These are phyloP conservation scores for Leccinum uliginosum DNA, from an alignment of 768 basidiomycete species.

Conservation along the genomic window DNA sequence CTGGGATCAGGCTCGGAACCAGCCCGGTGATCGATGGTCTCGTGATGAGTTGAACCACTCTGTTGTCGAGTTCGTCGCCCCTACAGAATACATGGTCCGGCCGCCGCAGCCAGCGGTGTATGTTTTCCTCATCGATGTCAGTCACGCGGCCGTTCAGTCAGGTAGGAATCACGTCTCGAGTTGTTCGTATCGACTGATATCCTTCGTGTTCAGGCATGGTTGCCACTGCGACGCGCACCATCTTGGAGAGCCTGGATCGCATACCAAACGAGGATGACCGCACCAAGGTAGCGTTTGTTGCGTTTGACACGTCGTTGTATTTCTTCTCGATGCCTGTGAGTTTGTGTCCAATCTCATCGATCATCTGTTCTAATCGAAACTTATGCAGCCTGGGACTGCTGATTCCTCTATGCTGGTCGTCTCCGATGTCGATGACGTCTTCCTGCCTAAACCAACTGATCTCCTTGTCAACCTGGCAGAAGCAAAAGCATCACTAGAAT, in stretches of 20 bases:
- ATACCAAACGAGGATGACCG: slow-evolving; percentile 93
- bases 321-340: slow-evolving; percentile 88
- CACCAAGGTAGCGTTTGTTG: slow-evolving; percentile 90
- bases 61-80: slow-evolving; percentile 96
- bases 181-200: background rate
- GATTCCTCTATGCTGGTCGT: slow-evolving; percentile 97
- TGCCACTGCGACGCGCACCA: slow-evolving; percentile 94
- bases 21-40: slow-evolving; percentile 93
- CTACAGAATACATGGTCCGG: slow-evolving; percentile 99
- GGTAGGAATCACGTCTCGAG: slow-evolving; percentile 41
- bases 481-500: slow-evolving; percentile 73
- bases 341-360: background rate
- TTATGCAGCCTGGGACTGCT: slow-evolving; percentile 51
- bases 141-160: slow-evolving; percentile 85
- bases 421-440: slow-evolving; percentile 94
- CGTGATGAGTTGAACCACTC: slow-evolving; percentile 91
- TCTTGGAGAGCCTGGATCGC: slow-evolving; percentile 91
- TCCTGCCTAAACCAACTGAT: slow-evolving; percentile 94
- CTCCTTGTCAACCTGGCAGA: slow-evolving; percentile 94
- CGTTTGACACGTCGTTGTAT: slow-evolving; percentile 88
- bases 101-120: slow-evolving; percentile 97
- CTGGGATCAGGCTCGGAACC: slow-evolving; percentile 92
- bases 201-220: slow-evolving; percentile 72
- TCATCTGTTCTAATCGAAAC: background rate
- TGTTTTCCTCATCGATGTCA: slow-evolving; percentile 95